Evolutionary conservation across 768 basidiomycete species (phyloP).

Genomic region (Termitomyces sp.): DNA sequence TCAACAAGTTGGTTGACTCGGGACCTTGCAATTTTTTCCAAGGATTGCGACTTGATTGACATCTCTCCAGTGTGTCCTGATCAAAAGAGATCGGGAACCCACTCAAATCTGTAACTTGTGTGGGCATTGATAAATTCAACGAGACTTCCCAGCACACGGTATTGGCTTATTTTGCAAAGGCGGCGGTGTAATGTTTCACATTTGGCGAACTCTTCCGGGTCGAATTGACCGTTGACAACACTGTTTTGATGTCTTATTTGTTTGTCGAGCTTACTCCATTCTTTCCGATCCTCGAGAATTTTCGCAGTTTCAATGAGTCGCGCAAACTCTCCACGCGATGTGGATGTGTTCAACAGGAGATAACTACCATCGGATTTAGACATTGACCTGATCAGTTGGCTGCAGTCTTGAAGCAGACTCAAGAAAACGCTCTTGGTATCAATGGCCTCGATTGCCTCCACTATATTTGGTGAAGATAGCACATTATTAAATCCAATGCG

Average conservation of each 20-base stretch:
- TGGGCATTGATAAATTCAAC: not conserved
- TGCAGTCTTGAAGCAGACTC: not conserved
- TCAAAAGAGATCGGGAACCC: not conserved
- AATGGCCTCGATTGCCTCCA: not conserved
- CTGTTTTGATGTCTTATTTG: too few species aligned
- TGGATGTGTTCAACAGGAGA: not conserved
- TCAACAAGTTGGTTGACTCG: not conserved
- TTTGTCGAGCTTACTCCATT: too few species aligned
- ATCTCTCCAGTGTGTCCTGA: not conserved
- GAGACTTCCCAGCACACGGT: not conserved
- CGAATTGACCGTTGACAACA: not conserved
- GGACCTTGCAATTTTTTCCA: not conserved
- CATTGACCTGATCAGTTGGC: not conserved
- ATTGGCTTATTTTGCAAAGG: not conserved
- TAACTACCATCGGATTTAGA: too few species aligned
- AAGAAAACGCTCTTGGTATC: not conserved
- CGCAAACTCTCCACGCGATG: not conserved
- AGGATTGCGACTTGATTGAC: not conserved
- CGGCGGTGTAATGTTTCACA: not conserved
- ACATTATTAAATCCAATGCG: not conserved
- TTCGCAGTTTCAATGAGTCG: not conserved
- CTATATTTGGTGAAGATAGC: not conserved
- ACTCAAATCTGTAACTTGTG: not conserved
- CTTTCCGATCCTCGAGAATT: not conserved
- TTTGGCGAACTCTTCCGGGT: not conserved